Conservation (phyloP, 163 green algal species). For the Scenedesmus sp. region DNA sequence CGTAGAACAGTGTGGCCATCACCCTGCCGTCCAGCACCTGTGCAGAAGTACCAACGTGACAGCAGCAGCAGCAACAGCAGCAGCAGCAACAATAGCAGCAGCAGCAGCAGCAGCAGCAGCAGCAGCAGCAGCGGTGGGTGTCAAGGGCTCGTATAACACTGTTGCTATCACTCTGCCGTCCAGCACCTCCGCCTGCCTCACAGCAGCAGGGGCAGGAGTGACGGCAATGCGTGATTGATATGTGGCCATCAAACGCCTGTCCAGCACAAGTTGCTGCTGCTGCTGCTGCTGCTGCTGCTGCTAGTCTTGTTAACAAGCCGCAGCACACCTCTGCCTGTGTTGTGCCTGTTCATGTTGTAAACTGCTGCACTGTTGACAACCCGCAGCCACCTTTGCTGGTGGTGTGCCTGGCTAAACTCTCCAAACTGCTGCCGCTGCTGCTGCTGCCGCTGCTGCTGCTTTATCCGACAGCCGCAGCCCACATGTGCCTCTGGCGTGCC, state of each 20-base stretch:
- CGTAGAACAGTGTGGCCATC: slow-evolving; percentile 99
- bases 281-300: too few relatives aligned
- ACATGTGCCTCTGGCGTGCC: neutral
- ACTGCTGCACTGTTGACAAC: neutral
- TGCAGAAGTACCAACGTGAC: neutral
- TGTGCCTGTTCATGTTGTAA: neutral
- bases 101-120: neutral
- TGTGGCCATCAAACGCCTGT: too few relatives aligned
- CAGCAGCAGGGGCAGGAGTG: slow-evolving; percentile 79
- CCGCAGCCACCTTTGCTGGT: neutral
- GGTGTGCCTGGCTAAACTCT: slow-evolving; percentile 42
- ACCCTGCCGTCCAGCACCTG: slow-evolving; percentile 90
- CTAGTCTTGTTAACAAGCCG: neutral
- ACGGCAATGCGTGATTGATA: too few relatives aligned
- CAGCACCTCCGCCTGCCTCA: slow-evolving; percentile 62
- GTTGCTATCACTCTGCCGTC: slow-evolving; percentile 96
- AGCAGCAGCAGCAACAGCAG: neutral
- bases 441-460: neutral
- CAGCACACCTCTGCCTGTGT: neutral
- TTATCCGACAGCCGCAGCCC: too few relatives aligned
- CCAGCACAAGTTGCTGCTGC: too few relatives aligned
- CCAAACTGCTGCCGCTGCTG: slow-evolving; percentile 91
- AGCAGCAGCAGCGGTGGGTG: slow-evolving; percentile 75
- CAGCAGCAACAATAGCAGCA: neutral
- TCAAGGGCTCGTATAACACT: slow-evolving; percentile 99